Conservation (phyloP, 1,139 yeast species). For the Kazachstania sp. region DNA sequence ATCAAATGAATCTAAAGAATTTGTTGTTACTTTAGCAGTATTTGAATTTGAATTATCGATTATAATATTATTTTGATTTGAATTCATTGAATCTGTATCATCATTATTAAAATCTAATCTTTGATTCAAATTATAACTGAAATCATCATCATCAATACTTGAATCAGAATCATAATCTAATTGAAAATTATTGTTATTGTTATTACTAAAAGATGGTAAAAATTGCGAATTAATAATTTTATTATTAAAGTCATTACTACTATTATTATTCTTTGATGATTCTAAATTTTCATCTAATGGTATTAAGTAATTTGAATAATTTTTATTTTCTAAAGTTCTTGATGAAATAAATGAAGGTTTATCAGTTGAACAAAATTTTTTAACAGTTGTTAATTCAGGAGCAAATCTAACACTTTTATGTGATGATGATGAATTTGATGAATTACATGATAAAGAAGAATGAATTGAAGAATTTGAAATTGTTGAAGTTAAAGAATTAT, state of each 20-base stretch:
- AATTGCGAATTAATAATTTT: background rate
- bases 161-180: slow-evolving; percentile 11
- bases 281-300: slow-evolving; percentile 25
- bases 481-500: slow-evolving; percentile 11
- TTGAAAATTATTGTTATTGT: background rate
- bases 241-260: background rate
- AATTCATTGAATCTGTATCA: slow-evolving; percentile 10
- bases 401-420: slow-evolving; percentile 28
- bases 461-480: slow-evolving; percentile 10
- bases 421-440: slow-evolving; percentile 17
- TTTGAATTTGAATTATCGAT: background rate
- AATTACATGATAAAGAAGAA: background rate
- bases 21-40: background rate
- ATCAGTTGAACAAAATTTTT: slow-evolving; percentile 18
- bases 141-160: background rate
- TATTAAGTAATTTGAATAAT: slow-evolving; percentile 22
- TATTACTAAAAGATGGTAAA: slow-evolving; percentile 1
- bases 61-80: background rate
- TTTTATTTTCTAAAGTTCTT: slow-evolving; percentile 26
- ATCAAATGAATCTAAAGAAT: slow-evolving; percentile 3
- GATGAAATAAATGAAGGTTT: slow-evolving; percentile 16
- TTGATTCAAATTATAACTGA: slow-evolving; percentile 6
- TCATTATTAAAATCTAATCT: slow-evolving; percentile 9
- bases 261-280: background rate
- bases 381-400: slow-evolving; percentile 28